Base-by-base conservation (phyloP, 164 flowering plant genomes). In the Annona squamosa region DNA sequence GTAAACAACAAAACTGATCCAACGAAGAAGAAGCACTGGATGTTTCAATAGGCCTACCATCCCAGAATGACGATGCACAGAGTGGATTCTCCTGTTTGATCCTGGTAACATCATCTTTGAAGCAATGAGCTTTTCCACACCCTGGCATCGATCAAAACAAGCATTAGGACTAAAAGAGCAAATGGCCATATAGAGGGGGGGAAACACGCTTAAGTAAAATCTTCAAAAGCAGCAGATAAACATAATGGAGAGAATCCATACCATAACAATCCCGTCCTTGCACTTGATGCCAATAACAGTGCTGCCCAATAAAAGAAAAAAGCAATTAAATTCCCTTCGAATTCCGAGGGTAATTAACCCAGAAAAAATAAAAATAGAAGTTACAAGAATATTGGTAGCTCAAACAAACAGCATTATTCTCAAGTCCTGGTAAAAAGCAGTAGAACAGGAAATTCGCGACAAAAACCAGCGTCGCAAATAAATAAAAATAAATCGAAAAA, bases 21-120 rank as follows among this genome's bases (percentile, higher is more conserved):
- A 46, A 61, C 3, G 18, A 16, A 56, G 61, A 0, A 68, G 3
- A 74, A 65, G 57, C 12, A 43, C 4, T 42, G 61, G 56, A 64
- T 43, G 61, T 44, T 57, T 7, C 6, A 17, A 72, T 10, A 48
- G 12, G 13, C 63, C 6, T 85, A 94, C 99, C 99, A 95, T 91
- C 79, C 99, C 98, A 16, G 97, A 84, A 80, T 93, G 98, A n/a
- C 97, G 97, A 79, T 94, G 97, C 67, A 92, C 92, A 2, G 99
- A 81, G 69, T 94, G 99, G 66, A 92, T 91, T 81, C 98, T 83
- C 70, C 98, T 78, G 72, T 95, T 95, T 6, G 98, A 93, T 18
- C 98, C 99, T 1, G 98, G 92, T 71, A 95, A 76, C 99, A 95
- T 92, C 99, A 95, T 95, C 85, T 94, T 94, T 2, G 97, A 91